Evolutionary conservation across 2,329 filamentous ascomycete genomes (phyloP), one percentile per base, ranked within the genome.

Genomic region (Sarocladium kiliense): DNA sequence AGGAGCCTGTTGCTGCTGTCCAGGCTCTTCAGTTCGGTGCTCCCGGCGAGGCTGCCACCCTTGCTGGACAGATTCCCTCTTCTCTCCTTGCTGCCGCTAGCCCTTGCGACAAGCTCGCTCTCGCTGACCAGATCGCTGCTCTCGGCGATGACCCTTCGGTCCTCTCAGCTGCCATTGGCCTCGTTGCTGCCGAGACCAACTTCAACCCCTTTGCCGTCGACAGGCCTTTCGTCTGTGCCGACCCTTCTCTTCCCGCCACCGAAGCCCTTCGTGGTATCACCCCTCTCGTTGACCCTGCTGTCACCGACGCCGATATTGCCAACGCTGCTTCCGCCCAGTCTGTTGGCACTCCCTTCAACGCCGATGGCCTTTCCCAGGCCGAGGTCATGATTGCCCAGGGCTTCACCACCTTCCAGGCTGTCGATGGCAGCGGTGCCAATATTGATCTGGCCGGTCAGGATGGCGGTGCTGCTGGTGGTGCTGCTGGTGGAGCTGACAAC

Each of bases 151-250:
- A 82, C 61, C 69, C 76, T n/a, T 71, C 77, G 58, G 83, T 85
- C 60, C 74, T 88, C 56, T 75, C 77, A 14, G 85, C 82, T 19
- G 86, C 86, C 18, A 77, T 77, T 56, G 79, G 78, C 16, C 76
- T 88, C 36, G 85, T 88, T 14, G 78, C 80, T 25, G 85, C 85
- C 3, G 85, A 88, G 75, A 84, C 87, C 70, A 88, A 89, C 78
- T 87, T 87, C 74, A 88, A 88, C 74, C 84, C 83, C 53, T 87
- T 84, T 60, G 79, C 70, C 55, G 77, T 80, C 58, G 73, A 72
- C 63, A 75, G 82, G 32, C 84, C 82, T 18, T 81, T 77, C 58
- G 79, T 89, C 65, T 89, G 86, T 70, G 78, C 74, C 36, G 83
- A 89, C 59, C 71, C 84, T 2, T 72, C 75, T 25, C 79, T 89